Percentiles rank a stretch among this genome's conserved stretches.
phyloP scores from a whole-genome alignment of 2,329 filamentous ascomycete species.

The Aphanoascus verrucosus region DNA sequence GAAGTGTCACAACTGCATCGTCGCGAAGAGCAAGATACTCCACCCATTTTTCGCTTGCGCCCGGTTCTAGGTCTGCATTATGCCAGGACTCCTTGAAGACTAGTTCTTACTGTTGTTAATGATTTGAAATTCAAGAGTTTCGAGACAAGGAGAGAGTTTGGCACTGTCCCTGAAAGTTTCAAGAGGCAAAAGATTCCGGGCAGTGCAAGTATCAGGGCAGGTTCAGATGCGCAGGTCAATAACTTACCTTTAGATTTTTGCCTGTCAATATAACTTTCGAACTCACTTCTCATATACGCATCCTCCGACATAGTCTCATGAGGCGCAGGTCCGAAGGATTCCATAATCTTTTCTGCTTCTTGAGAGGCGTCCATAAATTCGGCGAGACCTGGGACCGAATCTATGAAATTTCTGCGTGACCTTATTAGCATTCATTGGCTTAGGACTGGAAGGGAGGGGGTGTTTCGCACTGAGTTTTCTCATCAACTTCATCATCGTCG shows the following conservation, averaged over 20 bases:
- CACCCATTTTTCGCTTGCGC: slow-evolving; percentile 29
- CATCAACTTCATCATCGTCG: neutral
- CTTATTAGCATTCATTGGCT: neutral
- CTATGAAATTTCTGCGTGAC: slow-evolving; percentile 1
- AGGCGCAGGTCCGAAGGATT: slow-evolving; percentile 7
- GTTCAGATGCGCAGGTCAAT: neutral
- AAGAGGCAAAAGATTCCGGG: neutral
- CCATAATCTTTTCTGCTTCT: slow-evolving; percentile 3
- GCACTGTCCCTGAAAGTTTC: neutral
- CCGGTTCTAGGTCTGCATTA: slow-evolving; percentile 35
- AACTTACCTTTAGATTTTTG: slow-evolving; percentile 28
- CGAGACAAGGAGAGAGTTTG: neutral
- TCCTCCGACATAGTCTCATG: neutral
- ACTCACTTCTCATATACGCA: slow-evolving; percentile 18
- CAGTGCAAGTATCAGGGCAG: neutral
- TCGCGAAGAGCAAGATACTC: slow-evolving; percentile 30
- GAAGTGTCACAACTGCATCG: slow-evolving; percentile 19
- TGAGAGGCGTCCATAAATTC: neutral
- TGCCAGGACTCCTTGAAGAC: slow-evolving; percentile 39
- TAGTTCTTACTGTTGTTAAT: slow-evolving; percentile 16
- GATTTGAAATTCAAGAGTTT: too few species aligned
- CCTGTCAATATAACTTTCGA: slow-evolving; percentile 25
- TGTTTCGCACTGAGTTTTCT: neutral
- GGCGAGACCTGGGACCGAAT: neutral
- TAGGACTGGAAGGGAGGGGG: neutral